Percentiles rank a stretch among this genome's conserved stretches.
phyloP scores from a whole-genome alignment of 345 rosid species.

The Lepidium africanum region DNA sequence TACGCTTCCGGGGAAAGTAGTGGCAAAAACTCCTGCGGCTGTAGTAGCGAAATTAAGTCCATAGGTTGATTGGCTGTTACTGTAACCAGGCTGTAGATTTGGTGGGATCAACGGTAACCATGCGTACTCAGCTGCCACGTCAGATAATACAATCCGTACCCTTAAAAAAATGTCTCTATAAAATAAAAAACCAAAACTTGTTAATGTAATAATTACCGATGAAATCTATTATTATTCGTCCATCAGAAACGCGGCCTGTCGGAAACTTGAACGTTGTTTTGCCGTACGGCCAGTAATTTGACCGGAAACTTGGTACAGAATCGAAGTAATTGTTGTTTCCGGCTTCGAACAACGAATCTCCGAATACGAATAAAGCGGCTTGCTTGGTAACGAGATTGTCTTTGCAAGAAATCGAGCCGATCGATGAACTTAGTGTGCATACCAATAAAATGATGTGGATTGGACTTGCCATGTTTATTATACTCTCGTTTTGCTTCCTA shows the following conservation, averaged over 20 bases:
- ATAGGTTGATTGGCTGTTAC: constrained; percentile 5
- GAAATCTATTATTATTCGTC: constrained; percentile 53
- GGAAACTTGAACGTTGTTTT: constrained; percentile 55
- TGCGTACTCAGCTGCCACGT: constrained; percentile 47
- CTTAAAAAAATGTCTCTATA: not conserved
- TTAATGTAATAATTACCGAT: constrained; percentile 35
- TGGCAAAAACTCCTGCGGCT: constrained; percentile 66
- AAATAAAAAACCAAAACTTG: not conserved
- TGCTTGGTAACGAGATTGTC: constrained; percentile 6
- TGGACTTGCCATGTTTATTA: constrained; percentile 1
- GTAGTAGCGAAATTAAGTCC: constrained; percentile 79
- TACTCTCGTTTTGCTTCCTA: not conserved
- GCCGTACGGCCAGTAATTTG: constrained; percentile 75
- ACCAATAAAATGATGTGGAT: not conserved
- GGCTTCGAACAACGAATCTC: constrained; percentile 63
- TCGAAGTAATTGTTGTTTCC: constrained; percentile 80
- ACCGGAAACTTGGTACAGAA: constrained; percentile 48
- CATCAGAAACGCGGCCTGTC: constrained; percentile 71
- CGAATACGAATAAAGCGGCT: constrained; percentile 48
- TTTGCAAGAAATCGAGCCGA: not conserved
- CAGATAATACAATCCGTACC: not conserved
- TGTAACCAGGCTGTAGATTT: constrained; percentile 51
- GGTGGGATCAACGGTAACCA: constrained; percentile 60
- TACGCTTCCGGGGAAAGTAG: constrained; percentile 49
- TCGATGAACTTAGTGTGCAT: not conserved